A percentile compares a stretch with the other conserved stretches of the same genome.
These are phyloP conservation scores for Monosporascus sp. DNA, from an alignment of 2,329 filamentous ascomycete genomes.

Conservation along the genomic window DNA sequence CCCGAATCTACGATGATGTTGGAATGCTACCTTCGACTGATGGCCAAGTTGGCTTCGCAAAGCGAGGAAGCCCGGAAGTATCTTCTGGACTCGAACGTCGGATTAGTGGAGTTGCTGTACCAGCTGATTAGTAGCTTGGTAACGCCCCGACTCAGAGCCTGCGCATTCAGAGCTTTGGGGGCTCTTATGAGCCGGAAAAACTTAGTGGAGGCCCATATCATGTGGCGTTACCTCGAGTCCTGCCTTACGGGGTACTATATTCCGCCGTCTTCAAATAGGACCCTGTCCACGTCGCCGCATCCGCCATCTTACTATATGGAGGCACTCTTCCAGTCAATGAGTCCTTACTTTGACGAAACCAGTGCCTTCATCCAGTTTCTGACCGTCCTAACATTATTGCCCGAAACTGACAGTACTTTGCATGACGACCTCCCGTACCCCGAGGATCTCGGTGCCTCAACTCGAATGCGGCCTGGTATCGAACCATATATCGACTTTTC, in stretches of 20 bases:
- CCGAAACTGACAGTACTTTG: conserved; percentile 53
- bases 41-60: conserved; percentile 73
- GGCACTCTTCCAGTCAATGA: conserved; percentile 67
- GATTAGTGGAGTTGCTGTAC: conserved; percentile 69
- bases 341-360: conserved; percentile 76
- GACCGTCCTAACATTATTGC: conserved; percentile 64
- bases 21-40: conserved; percentile 84
- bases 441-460: conserved; percentile 72
- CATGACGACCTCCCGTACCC: conserved; percentile 81
- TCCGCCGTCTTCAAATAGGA: conserved; percentile 17
- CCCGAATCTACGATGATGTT: conserved; percentile 96
- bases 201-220: conserved; percentile 57
- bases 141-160: conserved; percentile 72
- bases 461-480: conserved; percentile 74
- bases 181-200: conserved; percentile 73
- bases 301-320: conserved; percentile 42
- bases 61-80: conserved; percentile 69
- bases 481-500: conserved; percentile 92
- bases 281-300: conserved; percentile 27
- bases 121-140: conserved; percentile 74
- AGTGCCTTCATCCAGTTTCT: conserved; percentile 79
- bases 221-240: conserved; percentile 77
- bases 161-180: conserved; percentile 73
- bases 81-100: conserved; percentile 63
- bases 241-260: conserved; percentile 65